Percentiles rank a stretch among this genome's conserved stretches.
phyloP scores from a whole-genome alignment of 2,329 filamentous ascomycete genomes.

The Microsporum canis region DNA sequence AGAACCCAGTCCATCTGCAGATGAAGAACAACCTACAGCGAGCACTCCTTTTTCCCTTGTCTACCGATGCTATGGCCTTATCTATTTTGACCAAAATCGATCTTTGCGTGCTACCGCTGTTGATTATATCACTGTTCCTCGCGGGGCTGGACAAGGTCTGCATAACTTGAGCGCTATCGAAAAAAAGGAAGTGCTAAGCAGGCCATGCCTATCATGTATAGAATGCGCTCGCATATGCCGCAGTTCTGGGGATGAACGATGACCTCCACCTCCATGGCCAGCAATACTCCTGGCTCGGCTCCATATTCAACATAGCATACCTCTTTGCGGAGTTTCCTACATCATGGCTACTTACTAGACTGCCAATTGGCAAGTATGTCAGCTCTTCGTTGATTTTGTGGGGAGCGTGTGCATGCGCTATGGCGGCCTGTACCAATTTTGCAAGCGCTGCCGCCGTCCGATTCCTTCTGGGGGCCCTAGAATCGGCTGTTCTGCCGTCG shows the following conservation, averaged over 20 bases:
- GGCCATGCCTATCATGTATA: neutral
- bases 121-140: neutral
- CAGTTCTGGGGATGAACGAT: constrained; percentile 43
- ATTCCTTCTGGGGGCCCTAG: neutral
- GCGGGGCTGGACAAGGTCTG: neutral
- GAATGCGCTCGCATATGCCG: constrained; percentile 28
- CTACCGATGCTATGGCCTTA: neutral
- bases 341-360: neutral
- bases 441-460: neutral
- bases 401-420: neutral
- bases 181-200: neutral
- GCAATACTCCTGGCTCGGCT: constrained; percentile 42
- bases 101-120: neutral
- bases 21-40: neutral
- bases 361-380: neutral
- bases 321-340: constrained; percentile 30
- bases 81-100: neutral
- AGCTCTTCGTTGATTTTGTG: neutral
- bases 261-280: constrained; percentile 39
- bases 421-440: neutral
- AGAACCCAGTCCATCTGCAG: neutral
- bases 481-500: neutral
- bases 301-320: constrained; percentile 44
- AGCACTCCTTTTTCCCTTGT: neutral
- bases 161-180: neutral